These are phyloP conservation scores for Cryptococcus hybrid DNA, from an alignment of 1,284 basidiomycete species.

Conservation along the genomic window DNA sequence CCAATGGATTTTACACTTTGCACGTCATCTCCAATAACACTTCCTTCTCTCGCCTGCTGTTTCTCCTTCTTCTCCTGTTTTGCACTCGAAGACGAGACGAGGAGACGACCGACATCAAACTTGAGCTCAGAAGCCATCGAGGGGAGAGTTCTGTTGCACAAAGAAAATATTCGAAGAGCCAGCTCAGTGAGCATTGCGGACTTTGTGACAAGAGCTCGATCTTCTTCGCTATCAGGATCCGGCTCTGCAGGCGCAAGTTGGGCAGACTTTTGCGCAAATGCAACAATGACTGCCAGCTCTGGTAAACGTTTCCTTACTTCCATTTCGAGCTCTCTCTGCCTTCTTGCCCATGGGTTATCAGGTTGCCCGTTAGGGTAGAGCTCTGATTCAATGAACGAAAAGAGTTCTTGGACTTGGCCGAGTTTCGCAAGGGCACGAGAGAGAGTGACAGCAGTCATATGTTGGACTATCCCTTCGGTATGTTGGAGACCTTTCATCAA, in stretches of 20 bases:
- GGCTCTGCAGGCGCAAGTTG: constrained; percentile 44
- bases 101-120: constrained; percentile 81
- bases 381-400: constrained; percentile 56
- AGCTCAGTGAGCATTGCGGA: constrained; percentile 69
- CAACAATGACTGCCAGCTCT: constrained; percentile 77
- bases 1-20: constrained; percentile 26
- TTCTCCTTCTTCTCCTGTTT: constrained; percentile 43
- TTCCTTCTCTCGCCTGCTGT: constrained; percentile 43
- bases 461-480: constrained; percentile 70
- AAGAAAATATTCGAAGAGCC: constrained; percentile 72
- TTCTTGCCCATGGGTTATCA: constrained; percentile 67
- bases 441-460: constrained; percentile 72
- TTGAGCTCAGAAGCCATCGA: constrained; percentile 69
- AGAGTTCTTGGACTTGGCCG: constrained; percentile 56
- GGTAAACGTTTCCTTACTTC: constrained; percentile 76
- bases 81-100: constrained; percentile 57
- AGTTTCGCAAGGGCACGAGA: constrained; percentile 71
- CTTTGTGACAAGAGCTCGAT: constrained; percentile 27
- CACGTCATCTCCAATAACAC: constrained; percentile 43
- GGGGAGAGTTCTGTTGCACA: constrained; percentile 78
- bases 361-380: constrained; percentile 46
- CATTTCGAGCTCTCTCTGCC: constrained; percentile 64
- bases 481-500: constrained; percentile 76
- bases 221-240: constrained; percentile 40
- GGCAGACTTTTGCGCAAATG: constrained; percentile 62